Evolutionary conservation across 2,329 filamentous ascomycete genomes (phyloP), one percentile per base, ranked within the genome.

Genomic region (Apiospora phragmitis): DNA sequence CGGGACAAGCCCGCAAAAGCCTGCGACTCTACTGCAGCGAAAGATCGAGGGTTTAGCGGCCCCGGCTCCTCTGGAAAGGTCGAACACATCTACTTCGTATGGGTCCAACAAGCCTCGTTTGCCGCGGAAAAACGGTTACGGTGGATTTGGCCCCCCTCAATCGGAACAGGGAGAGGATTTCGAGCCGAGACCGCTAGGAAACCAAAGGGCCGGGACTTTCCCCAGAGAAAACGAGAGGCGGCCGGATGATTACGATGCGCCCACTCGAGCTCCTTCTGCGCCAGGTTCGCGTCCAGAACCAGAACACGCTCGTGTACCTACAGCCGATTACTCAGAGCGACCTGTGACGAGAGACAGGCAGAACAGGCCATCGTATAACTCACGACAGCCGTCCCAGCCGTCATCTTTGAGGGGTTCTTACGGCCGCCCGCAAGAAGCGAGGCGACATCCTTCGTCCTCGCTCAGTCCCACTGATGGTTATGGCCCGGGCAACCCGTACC

Each of bases 401-500:
- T 87, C 88, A 2, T 88, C 87, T 1, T 87, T 88, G 8, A 83
- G 55, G 38, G 55, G 55, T n/a, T 62, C 55, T 8, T 62, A 62
- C 9, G 55, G 55, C 38, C 83, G 81, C 2, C 83, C 84, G 1
- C 80, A 73, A 45, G 85, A 81, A 26, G 76, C 79, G n/a, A 79
- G 78, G 26, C 81, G 81, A 16, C 81, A 81, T 65, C 77, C 75
- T 1, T 80, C 76, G 8, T 83, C 85, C 2, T 80, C 78, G 4
- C 83, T 91, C 55, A 88, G 91, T 74, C 81, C 91, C 9, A 87
- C 86, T 1, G 85, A 84, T 42, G 89, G 91, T 71, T 91, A 91
- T 73, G 89, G 89, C 14, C 79, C 84, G 32, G 85, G 87, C 43
- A 92, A 92, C 74, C 88, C 89, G 0, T 91, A 92, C 75, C 90